A percentile compares a stretch with the other conserved stretches of the same genome.
Evolutionary conservation across 169 alveolate species (phyloP).

Genomic region (Pseudocohnilembus persalinus): DNA sequence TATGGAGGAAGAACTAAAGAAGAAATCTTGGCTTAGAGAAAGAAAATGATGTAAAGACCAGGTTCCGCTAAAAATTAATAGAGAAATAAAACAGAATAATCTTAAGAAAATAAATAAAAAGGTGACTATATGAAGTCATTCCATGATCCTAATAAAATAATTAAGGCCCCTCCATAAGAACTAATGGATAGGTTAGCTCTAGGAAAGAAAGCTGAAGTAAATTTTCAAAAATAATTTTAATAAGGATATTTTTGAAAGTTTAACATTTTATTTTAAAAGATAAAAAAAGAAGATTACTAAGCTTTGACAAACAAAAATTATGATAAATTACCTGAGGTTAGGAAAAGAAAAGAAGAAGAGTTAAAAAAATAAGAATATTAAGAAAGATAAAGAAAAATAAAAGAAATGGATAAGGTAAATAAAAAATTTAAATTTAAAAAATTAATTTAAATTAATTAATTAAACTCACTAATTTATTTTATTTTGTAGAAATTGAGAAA

Average conservation of each 20-base stretch:
- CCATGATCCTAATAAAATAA: slow-evolving; percentile 18
- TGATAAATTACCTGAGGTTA: slow-evolving; percentile 10
- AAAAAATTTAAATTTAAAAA: no score
- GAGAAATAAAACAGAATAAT: neutral
- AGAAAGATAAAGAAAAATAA: slow-evolving; percentile 18
- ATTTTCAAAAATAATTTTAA: no score
- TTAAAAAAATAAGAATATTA: slow-evolving; percentile 2
- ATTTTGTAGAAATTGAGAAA: neutral
- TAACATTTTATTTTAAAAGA: neutral
- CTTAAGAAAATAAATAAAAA: neutral
- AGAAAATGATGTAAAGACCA: slow-evolving; percentile 17
- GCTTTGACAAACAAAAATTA: slow-evolving; percentile 17
- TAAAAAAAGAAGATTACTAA: slow-evolving; percentile 7
- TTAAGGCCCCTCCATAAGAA: slow-evolving; percentile 9
- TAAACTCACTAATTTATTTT: no score
- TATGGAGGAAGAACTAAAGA: slow-evolving; percentile 17
- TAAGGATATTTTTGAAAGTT: neutral
- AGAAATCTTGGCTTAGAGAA: slow-evolving; percentile 12
- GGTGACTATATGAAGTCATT: slow-evolving; percentile 1
- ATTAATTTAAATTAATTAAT: no score
- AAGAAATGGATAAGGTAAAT: slow-evolving; percentile 4
- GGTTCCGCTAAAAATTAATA: slow-evolving; percentile 2
- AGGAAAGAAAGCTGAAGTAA: neutral
- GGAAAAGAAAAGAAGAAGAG: slow-evolving; percentile 18
- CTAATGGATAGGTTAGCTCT: slow-evolving; percentile 10